Evolutionary conservation across 306 rosid genomes (phyloP).

Genomic region (Malus orientalis): DNA sequence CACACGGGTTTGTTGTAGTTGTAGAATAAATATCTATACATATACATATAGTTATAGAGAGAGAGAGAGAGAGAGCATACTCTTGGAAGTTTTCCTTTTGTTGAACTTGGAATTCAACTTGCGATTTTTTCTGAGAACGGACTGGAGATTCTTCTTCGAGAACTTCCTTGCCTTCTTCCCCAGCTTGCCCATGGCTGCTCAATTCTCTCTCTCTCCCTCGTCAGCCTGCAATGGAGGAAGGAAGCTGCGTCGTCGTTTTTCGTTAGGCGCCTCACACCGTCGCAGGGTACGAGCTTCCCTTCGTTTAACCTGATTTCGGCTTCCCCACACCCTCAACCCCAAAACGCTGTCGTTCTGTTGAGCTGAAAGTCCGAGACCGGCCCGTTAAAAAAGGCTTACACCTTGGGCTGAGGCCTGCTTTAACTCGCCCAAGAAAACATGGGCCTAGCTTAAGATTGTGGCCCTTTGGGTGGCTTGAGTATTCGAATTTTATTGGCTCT

Average conservation of each 20-base stretch:
- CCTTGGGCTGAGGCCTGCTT: not conserved
- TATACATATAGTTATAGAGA: no score
- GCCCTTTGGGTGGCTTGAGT: not conserved
- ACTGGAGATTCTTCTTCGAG: slow-evolving; percentile 79
- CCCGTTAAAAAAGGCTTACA: not conserved
- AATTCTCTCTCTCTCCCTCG: not conserved
- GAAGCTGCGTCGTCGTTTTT: not conserved
- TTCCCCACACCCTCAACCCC: not conserved
- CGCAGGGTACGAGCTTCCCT: not conserved
- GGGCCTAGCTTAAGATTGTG: not conserved
- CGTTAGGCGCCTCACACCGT: not conserved
- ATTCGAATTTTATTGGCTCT: no score
- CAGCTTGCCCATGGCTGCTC: slow-evolving; percentile 60
- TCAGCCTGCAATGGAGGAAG: not conserved
- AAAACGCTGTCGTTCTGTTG: not conserved
- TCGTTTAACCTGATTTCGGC: not conserved
- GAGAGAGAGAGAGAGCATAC: slow-evolving; percentile 28
- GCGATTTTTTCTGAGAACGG: slow-evolving; percentile 63
- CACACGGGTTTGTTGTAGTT: no score
- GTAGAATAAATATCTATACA: not conserved
- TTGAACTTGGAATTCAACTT: slow-evolving; percentile 67
- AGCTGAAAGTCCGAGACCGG: not conserved
- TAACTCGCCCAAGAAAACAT: not conserved
- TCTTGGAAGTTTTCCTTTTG: slow-evolving; percentile 75
- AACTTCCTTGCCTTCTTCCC: slow-evolving; percentile 96